Evolutionary conservation across 371 early-diverging fungal species (phyloP), one percentile per base, ranked within the genome.

Genomic region (Funneliformis caledonium): DNA sequence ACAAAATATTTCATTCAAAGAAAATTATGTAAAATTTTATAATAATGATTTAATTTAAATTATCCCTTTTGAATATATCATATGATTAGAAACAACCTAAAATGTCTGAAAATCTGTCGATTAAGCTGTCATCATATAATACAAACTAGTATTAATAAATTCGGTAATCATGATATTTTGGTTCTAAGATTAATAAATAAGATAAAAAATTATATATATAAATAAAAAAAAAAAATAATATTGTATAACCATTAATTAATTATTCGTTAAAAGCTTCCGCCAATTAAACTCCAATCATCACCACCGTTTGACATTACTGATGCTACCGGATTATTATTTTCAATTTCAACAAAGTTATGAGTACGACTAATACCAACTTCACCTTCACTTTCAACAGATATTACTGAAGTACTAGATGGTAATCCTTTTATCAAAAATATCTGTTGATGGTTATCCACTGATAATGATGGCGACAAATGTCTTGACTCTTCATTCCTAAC

Each of bases 341-440:
- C 60, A 60, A 22, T 22, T 19, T 60, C 60, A 14, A 19, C 60
- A 60, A 60, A 60, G 60, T 60, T 22, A 60, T 60, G 14, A 60
- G 22, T 4, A 19, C 37, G 37, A 56, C 22, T 31, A 62, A 62
- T 62, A 3, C 62, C 62, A n/a, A 6, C 42, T 6, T 26, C 67
- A 31, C n/a, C 14, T 33, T 65, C 67, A 31, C 67, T 65, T 26
- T 65, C 67, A 26, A 65, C 67, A 26, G 67, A 65, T 31, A 65
- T n/a, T 33, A 65, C 42, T 26, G 67, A 65, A 65, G 67, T 14
- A 33, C 26, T 65, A 65, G 67, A 65, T 65, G 67, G 67, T 37
- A 33, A 16, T 0, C 67, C 56, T 6, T 56, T 56, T 0, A 56
- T 56, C 56, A 56, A 16, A 16, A 56, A 56, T 56, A 56, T 56